Conservation (phyloP, 495 filamentous ascomycete genomes). For the Cairneyella variabilis region DNA sequence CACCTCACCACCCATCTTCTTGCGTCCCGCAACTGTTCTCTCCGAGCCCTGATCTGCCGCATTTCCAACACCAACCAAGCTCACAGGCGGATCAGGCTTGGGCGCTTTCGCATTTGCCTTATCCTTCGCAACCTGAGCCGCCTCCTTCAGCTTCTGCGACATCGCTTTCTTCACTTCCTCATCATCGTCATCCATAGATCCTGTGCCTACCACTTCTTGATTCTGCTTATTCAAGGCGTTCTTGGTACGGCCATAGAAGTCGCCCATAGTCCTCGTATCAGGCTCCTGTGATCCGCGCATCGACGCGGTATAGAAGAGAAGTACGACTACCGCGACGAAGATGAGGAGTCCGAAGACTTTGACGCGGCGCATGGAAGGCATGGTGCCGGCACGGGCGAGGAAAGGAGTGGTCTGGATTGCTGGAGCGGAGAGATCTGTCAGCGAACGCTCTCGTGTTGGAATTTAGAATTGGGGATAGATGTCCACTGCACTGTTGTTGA, state of each 20-base stretch:
- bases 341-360: conserved; percentile 55
- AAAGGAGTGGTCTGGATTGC: conserved; percentile 18
- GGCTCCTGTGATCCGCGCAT: conserved; percentile 43
- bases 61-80: conserved; percentile 46
- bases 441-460: not conserved
- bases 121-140: conserved; percentile 54
- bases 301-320: conserved; percentile 59
- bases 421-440: not conserved
- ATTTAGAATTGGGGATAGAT: too few species aligned
- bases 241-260: conserved; percentile 55
- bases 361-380: conserved; percentile 70
- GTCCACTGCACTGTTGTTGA: too few species aligned
- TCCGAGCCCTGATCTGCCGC: conserved; percentile 28
- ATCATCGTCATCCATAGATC: conserved; percentile 11
- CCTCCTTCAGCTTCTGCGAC: conserved; percentile 30
- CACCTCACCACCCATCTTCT: conserved; percentile 39
- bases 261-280: conserved; percentile 36
- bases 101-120: conserved; percentile 47
- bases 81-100: conserved; percentile 45
- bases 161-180: conserved; percentile 17
- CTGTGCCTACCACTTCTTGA: conserved; percentile 25
- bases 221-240: conserved; percentile 39
- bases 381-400: conserved; percentile 33
- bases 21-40: conserved; percentile 59
- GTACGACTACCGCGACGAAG: conserved; percentile 50